These are phyloP conservation scores for Xylariaceae sp. DNA, from an alignment of 2,329 filamentous ascomycete species.

Conservation along the genomic window DNA sequence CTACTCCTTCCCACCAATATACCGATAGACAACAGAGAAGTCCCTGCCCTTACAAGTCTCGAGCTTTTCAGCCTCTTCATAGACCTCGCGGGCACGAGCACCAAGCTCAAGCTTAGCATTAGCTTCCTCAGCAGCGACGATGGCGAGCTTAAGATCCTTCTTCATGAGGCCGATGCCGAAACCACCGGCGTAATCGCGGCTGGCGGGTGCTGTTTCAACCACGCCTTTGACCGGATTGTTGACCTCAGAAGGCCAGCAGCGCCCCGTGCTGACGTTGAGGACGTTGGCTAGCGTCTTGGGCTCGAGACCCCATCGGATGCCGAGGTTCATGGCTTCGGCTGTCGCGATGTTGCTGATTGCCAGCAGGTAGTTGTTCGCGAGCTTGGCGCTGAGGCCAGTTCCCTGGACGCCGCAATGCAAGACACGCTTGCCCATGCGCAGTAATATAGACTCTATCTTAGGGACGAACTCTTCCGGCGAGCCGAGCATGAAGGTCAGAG, in stretches of 20 bases:
- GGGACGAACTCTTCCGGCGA: slow-evolving; percentile 56
- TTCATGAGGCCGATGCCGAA: slow-evolving; percentile 75
- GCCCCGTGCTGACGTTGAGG: slow-evolving; percentile 91
- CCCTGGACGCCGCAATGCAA: slow-evolving; percentile 82
- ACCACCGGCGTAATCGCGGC: slow-evolving; percentile 69
- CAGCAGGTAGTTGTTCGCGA: slow-evolving; percentile 95
- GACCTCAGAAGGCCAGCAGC: slow-evolving; percentile 90
- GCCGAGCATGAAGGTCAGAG: slow-evolving; percentile 94
- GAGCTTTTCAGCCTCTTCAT: slow-evolving; percentile 58
- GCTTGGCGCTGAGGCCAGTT: slow-evolving; percentile 81
- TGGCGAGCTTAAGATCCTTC: slow-evolving; percentile 70
- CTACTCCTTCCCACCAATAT: slow-evolving; percentile 53
- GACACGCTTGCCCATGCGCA: slow-evolving; percentile 79
- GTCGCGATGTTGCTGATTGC: slow-evolving; percentile 83
- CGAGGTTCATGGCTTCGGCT: slow-evolving; percentile 61
- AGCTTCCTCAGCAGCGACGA: slow-evolving; percentile 64
- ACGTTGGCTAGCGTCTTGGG: slow-evolving; percentile 67
- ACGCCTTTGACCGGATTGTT: slow-evolving; percentile 94
- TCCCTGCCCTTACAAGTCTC: slow-evolving; percentile 64
- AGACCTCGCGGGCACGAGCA: slow-evolving; percentile 58
- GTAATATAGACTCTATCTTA: slow-evolving; percentile 62
- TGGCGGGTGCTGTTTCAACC: slow-evolving; percentile 67
- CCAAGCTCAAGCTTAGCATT: slow-evolving; percentile 62
- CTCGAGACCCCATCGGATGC: slow-evolving; percentile 56
- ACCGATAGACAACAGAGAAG: slow-evolving; percentile 77